A percentile compares a stretch with the other conserved stretches of the same genome.
phyloP scores from a whole-genome alignment of 2,329 filamentous ascomycete species.

The Nemania diffusa region DNA sequence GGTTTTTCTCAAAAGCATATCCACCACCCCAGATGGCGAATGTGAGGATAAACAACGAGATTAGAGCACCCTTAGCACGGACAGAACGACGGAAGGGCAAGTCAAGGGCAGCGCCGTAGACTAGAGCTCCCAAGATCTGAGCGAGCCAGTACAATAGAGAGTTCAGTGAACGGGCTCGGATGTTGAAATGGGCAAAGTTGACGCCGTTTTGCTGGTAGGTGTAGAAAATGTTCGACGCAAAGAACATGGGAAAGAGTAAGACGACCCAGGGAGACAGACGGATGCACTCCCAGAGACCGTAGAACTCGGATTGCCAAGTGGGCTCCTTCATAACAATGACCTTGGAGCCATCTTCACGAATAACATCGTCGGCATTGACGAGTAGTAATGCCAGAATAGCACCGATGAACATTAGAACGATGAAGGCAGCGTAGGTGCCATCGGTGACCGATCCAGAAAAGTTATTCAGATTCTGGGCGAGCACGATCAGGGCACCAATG shows the following conservation, averaged over 20 bases:
- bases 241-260: constrained; percentile 81
- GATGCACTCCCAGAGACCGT: constrained; percentile 74
- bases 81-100: constrained; percentile 66
- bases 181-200: constrained; percentile 75
- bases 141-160: constrained; percentile 76
- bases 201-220: constrained; percentile 80
- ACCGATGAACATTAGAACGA: constrained; percentile 75
- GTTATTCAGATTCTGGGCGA: constrained; percentile 75
- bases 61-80: constrained; percentile 70
- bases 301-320: constrained; percentile 76
- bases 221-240: constrained; percentile 83
- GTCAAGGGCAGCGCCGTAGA: constrained; percentile 75
- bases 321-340: constrained; percentile 82
- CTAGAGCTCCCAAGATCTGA: constrained; percentile 76
- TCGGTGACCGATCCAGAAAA: constrained; percentile 63
- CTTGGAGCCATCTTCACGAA: constrained; percentile 75
- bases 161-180: constrained; percentile 77
- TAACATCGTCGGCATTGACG: constrained; percentile 71
- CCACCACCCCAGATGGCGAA: constrained; percentile 79
- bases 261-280: constrained; percentile 73
- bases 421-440: constrained; percentile 80
- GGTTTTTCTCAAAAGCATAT: constrained; percentile 73
- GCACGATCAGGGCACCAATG: constrained; percentile 81
- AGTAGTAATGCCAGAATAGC: constrained; percentile 70
- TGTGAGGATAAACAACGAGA: constrained; percentile 69